A percentile compares a stretch with the other conserved stretches of the same genome.
These are phyloP conservation scores for Scheffersomyces quercinus DNA, from an alignment of 1,139 yeast species.

Conservation along the genomic window DNA sequence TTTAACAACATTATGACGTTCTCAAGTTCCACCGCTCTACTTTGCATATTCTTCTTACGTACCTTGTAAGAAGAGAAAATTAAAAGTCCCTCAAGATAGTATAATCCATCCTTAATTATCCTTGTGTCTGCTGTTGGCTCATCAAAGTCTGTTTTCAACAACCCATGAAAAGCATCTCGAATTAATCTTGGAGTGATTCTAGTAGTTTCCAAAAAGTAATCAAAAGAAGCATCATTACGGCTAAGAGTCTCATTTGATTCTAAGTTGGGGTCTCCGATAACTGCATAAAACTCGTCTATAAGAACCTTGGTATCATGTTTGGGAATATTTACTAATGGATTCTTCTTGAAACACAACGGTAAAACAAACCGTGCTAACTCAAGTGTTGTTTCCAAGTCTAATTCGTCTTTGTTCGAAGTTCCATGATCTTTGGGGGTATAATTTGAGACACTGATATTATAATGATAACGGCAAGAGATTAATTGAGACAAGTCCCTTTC, in stretches of 20 bases:
- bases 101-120: constrained; percentile 54
- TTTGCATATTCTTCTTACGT: constrained; percentile 74
- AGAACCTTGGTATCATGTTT: constrained; percentile 72
- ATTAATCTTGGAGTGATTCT: constrained; percentile 50
- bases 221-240: constrained; percentile 47
- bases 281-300: constrained; percentile 71
- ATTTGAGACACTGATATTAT: constrained; percentile 57
- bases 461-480: constrained; percentile 75
- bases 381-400: constrained; percentile 48
- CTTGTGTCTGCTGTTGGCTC: constrained; percentile 9
- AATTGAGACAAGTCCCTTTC: constrained; percentile 73
- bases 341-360: constrained; percentile 59
- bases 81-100: constrained; percentile 70
- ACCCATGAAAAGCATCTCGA: constrained; percentile 60
- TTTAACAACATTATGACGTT: constrained; percentile 66
- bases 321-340: constrained; percentile 57
- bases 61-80: constrained; percentile 65
- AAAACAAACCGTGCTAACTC: constrained; percentile 62
- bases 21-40: constrained; percentile 79
- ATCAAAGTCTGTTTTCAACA: constrained; percentile 36
- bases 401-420: constrained; percentile 43
- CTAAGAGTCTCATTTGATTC: constrained; percentile 34
- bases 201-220: constrained; percentile 53
- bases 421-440: constrained; percentile 69
- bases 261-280: constrained; percentile 66